Evolutionary conservation across 1,284 basidiomycete genomes (phyloP).

Genomic region (Dichomitus squalens): DNA sequence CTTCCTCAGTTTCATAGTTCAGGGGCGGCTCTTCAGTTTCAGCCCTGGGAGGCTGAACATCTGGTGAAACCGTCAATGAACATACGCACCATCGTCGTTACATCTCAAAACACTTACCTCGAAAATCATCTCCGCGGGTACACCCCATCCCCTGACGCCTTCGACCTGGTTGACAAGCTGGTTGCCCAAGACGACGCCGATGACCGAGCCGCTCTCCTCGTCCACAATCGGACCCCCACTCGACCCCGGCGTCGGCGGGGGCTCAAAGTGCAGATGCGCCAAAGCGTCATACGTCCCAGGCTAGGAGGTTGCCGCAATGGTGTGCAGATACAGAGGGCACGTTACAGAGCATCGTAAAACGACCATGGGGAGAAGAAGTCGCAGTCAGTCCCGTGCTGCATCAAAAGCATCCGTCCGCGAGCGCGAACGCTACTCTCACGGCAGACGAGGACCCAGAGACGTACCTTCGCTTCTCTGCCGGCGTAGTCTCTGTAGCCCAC

Average conservation of each 20-base stretch:
- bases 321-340: not conserved
- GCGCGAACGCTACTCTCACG: not conserved
- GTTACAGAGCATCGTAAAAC: not conserved
- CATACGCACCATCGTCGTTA: too few relatives aligned
- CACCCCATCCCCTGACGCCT: constrained; percentile 67
- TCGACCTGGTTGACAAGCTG: constrained; percentile 60
- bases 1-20: too few relatives aligned
- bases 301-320: constrained; percentile 31
- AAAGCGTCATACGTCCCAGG: constrained; percentile 74
- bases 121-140: constrained; percentile 68
- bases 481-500: constrained; percentile 62
- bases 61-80: constrained; percentile 28
- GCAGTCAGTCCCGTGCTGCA: not conserved
- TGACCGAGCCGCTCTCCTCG: constrained; percentile 62
- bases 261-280: constrained; percentile 57
- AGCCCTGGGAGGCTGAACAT: constrained; percentile 52
- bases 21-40: constrained; percentile 25
- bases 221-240: constrained; percentile 76
- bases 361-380: not conserved
- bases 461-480: constrained; percentile 57
- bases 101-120: constrained; percentile 55
- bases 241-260: constrained; percentile 65
- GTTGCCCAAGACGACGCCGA: constrained; percentile 69
- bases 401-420: not conserved
- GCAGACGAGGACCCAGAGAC: constrained; percentile 12